phyloP scores from a whole-genome alignment of 805 yeast genomes.

The Maudiozyma bulderi region DNA sequence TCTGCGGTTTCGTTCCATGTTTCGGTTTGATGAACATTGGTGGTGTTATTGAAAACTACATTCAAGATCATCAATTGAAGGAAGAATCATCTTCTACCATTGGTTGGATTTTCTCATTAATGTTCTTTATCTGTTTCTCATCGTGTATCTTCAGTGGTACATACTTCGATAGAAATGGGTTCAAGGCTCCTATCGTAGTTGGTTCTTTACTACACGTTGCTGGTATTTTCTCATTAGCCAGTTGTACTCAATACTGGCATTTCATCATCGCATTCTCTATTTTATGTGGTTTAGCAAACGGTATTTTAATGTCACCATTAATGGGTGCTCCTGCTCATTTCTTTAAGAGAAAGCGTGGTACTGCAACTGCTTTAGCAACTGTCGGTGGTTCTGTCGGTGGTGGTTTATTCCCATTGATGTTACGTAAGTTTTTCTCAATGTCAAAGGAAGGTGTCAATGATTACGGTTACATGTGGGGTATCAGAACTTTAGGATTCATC shows the following conservation, averaged over 20 bases:
- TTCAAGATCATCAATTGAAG: slow-evolving; percentile 45
- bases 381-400: slow-evolving; percentile 50
- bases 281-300: slow-evolving; percentile 47
- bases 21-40: slow-evolving; percentile 50
- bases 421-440: slow-evolving; percentile 35
- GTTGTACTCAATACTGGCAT: slow-evolving; percentile 43
- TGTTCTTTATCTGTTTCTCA: slow-evolving; percentile 39
- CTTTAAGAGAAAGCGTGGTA: slow-evolving; percentile 49
- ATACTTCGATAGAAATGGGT: slow-evolving; percentile 46
- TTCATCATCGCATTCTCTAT: slow-evolving; percentile 50
- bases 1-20: slow-evolving; percentile 43
- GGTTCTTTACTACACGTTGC: slow-evolving; percentile 36
- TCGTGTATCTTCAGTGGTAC: slow-evolving; percentile 48
- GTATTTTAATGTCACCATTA: slow-evolving; percentile 46
- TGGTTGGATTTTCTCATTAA: slow-evolving; percentile 59
- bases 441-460: slow-evolving; percentile 15
- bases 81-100: slow-evolving; percentile 37
- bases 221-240: slow-evolving; percentile 47
- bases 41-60: slow-evolving; percentile 56
- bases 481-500: slow-evolving; percentile 41
- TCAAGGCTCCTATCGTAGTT: slow-evolving; percentile 32
- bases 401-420: slow-evolving; percentile 42
- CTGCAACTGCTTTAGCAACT: slow-evolving; percentile 40
- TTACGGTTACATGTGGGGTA: slow-evolving; percentile 48
- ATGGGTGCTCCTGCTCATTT: slow-evolving; percentile 56